Conservation (phyloP, 768 basidiomycete species). For the Tulasnella sp. region DNA sequence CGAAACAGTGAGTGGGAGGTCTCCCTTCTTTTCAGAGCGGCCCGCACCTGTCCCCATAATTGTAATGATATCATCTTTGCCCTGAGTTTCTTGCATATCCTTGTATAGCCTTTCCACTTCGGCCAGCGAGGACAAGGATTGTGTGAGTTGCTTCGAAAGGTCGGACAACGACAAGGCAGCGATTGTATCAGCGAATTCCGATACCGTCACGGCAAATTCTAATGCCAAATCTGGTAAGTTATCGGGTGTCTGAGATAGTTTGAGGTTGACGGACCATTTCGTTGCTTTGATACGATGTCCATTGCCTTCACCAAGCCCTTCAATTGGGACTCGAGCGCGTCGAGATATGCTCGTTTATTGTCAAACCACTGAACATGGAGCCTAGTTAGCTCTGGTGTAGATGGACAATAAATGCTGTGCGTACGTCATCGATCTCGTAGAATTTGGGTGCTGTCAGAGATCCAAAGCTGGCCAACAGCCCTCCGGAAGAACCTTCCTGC, state of each 20-base stretch:
- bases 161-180: slow-evolving; percentile 74
- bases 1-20: not conserved
- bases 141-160: slow-evolving; percentile 70
- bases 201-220: slow-evolving; percentile 28
- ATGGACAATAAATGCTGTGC: slow-evolving; percentile 34
- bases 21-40: not conserved
- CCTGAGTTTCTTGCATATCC: slow-evolving; percentile 72
- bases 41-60: slow-evolving; percentile 71
- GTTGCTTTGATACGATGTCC: slow-evolving; percentile 80
- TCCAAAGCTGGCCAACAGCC: slow-evolving; percentile 82
- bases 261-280: slow-evolving; percentile 57
- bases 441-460: slow-evolving; percentile 78
- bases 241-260: not conserved
- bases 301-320: slow-evolving; percentile 86
- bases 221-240: not conserved
- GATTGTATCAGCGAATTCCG: slow-evolving; percentile 80
- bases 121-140: slow-evolving; percentile 68
- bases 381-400: not conserved
- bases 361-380: slow-evolving; percentile 85
- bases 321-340: slow-evolving; percentile 87
- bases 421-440: slow-evolving; percentile 84
- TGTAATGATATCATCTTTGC: slow-evolving; percentile 80
- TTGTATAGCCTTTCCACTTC: slow-evolving; percentile 75
- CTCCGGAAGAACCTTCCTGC: slow-evolving; percentile 73
- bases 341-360: slow-evolving; percentile 78